Conservation (phyloP, 2,329 filamentous ascomycete species). For the Pezizomycotina sp. region DNA sequence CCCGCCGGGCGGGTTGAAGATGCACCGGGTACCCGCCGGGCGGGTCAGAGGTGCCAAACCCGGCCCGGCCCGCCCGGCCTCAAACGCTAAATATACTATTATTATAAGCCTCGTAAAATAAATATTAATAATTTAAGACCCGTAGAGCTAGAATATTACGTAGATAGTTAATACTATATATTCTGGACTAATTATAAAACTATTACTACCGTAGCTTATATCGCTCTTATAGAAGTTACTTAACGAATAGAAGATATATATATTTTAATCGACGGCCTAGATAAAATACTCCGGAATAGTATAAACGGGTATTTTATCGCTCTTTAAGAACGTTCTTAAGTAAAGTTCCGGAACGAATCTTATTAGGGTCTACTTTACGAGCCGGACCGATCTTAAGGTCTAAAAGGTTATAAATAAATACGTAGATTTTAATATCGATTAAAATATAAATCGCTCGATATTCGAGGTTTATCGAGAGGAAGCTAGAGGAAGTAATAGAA, state of each 20-base stretch:
- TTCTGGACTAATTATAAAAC: slow-evolving; percentile 7
- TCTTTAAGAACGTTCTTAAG: slow-evolving; percentile 7
- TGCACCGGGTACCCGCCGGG: no score
- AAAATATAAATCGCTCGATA: slow-evolving; percentile 5
- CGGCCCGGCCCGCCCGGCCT: no score
- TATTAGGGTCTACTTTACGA: no score
- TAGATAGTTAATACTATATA: no score
- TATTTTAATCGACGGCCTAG: slow-evolving; percentile 28
- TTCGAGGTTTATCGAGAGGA: slow-evolving; percentile 12
- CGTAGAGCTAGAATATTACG: slow-evolving; percentile 1
- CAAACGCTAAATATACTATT: slow-evolving; percentile 20
- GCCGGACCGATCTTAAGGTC: not conserved
- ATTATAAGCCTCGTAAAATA: slow-evolving; percentile 24
- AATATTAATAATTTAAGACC: slow-evolving; percentile 8
- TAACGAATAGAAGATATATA: slow-evolving; percentile 11
- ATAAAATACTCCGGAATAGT: slow-evolving; percentile 27
- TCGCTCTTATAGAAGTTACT: slow-evolving; percentile 7
- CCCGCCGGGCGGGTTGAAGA: no score
- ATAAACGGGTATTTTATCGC: slow-evolving; percentile 18
- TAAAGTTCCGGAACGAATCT: no score
- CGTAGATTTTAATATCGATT: slow-evolving; percentile 21
- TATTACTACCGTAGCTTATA: slow-evolving; percentile 11
- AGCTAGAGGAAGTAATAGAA: slow-evolving; percentile 7
- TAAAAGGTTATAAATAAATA: slow-evolving; percentile 26
- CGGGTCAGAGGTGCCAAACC: no score